Evolutionary conservation across 495 filamentous ascomycete species (phyloP).

Genomic region (Hypoxylon fragiforme): DNA sequence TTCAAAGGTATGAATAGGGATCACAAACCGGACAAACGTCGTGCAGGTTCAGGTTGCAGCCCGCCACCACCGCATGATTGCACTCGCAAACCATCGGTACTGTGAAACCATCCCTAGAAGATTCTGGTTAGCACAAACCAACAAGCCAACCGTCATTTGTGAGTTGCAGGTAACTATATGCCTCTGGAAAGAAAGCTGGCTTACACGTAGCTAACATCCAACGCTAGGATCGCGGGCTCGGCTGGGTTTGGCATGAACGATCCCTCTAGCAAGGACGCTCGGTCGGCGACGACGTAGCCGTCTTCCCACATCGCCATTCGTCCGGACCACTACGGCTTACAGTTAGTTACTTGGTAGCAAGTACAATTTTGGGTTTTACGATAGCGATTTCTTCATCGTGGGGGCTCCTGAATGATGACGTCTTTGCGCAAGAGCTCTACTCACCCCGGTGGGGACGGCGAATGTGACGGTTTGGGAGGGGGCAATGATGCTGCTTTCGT

Average conservation of each 20-base stretch:
- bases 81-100: constrained; percentile 36
- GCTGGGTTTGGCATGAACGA: constrained; percentile 10
- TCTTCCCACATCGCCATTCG: constrained; percentile 31
- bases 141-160: too few species aligned
- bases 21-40: constrained; percentile 30
- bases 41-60: constrained; percentile 34
- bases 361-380: background rate
- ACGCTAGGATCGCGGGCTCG: constrained; percentile 8
- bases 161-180: too few species aligned
- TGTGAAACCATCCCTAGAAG: constrained; percentile 32
- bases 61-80: constrained; percentile 5
- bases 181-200: background rate
- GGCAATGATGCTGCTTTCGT: constrained; percentile 3
- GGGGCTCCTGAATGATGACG: too few species aligned
- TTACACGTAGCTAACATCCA: constrained; percentile 39
- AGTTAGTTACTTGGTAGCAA: constrained; percentile 1
- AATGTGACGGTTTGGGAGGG: constrained; percentile 15
- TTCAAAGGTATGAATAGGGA: too few species aligned
- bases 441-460: constrained; percentile 29
- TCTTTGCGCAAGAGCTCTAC: too few species aligned
- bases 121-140: too few species aligned
- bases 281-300: constrained; percentile 10
- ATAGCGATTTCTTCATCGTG: too few species aligned
- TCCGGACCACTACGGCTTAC: constrained; percentile 22
- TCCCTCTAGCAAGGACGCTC: constrained; percentile 27